These are phyloP conservation scores for Saitozyma podzolica DNA, from an alignment of 768 basidiomycete species.

Conservation along the genomic window DNA sequence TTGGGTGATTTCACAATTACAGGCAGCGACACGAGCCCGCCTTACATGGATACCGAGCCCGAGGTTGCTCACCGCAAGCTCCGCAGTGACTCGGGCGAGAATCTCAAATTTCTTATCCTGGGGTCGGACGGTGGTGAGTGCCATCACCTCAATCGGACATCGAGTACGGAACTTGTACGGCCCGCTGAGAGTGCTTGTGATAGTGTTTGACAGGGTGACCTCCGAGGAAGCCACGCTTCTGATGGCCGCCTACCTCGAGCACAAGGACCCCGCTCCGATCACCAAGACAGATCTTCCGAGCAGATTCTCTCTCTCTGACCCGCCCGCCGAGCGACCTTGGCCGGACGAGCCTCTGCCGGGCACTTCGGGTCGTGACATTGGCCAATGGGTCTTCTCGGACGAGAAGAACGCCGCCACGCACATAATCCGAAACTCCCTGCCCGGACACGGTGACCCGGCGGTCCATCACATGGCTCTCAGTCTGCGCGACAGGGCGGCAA, in stretches of 20 bases:
- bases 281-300: conserved; percentile 11
- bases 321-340: neutral
- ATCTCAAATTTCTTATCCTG: conserved; percentile 34
- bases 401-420: conserved; percentile 29
- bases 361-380: conserved; percentile 4
- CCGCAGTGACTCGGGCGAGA: conserved; percentile 20
- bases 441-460: neutral
- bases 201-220: conserved; percentile 41
- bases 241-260: conserved; percentile 19
- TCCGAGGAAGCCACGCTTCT: conserved; percentile 33
- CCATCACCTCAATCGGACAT: too few relatives aligned
- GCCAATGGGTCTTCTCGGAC: conserved; percentile 27
- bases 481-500: neutral
- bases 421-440: conserved; percentile 27
- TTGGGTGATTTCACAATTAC: too few relatives aligned
- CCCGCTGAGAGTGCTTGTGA: neutral
- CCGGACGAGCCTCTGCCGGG: conserved; percentile 1
- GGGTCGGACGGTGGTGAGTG: conserved; percentile 41
- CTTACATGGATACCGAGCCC: conserved; percentile 32
- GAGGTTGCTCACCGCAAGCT: conserved; percentile 29
- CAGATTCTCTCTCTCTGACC: neutral
- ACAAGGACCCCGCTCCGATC: conserved; percentile 12
- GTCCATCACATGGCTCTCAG: neutral
- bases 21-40: conserved; percentile 6
- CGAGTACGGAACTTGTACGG: too few relatives aligned